Percentiles rank a stretch among this genome's conserved stretches.
These are phyloP conservation scores for Aquilaria yunnanensis DNA, from an alignment of 345 rosid genomes.

Conservation along the genomic window DNA sequence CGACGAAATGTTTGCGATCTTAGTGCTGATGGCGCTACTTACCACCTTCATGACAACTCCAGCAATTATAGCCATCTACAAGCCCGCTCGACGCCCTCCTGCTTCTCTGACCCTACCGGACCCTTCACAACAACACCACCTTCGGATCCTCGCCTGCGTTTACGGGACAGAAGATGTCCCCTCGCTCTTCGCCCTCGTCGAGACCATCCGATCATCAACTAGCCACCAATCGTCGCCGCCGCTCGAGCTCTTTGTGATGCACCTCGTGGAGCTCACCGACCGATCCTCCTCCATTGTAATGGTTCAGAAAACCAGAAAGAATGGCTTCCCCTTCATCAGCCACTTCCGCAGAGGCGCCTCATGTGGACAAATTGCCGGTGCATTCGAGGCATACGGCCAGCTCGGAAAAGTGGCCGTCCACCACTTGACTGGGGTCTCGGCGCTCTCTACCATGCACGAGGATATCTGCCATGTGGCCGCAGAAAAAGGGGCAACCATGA, in stretches of 20 bases:
- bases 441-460: slow-evolving; percentile 33
- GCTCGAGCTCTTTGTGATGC: slow-evolving; percentile 26
- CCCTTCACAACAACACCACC: slow-evolving; percentile 5
- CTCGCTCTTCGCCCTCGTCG: slow-evolving; percentile 24
- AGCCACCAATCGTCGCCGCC: not conserved
- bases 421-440: slow-evolving; percentile 24
- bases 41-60: slow-evolving; percentile 42
- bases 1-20: slow-evolving; percentile 37
- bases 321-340: slow-evolving; percentile 25
- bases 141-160: slow-evolving; percentile 30
- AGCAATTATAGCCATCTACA: slow-evolving; percentile 27
- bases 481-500: slow-evolving; percentile 25
- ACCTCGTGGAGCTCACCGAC: slow-evolving; percentile 29
- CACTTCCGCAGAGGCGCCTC: slow-evolving; percentile 3
- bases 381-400: slow-evolving; percentile 18
- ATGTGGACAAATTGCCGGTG: slow-evolving; percentile 10
- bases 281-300: slow-evolving; percentile 30
- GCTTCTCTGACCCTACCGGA: not conserved
- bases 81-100: slow-evolving; percentile 13
- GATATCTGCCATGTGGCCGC: slow-evolving; percentile 34
- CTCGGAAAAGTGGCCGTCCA: slow-evolving; percentile 12
- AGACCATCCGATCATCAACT: slow-evolving; percentile 9
- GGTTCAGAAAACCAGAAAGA: slow-evolving; percentile 31
- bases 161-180: slow-evolving; percentile 24
- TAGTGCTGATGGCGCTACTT: slow-evolving; percentile 42